Conservation (phyloP, 108 stramenopile species). For the Cyclotella choctawhatcheeana region DNA sequence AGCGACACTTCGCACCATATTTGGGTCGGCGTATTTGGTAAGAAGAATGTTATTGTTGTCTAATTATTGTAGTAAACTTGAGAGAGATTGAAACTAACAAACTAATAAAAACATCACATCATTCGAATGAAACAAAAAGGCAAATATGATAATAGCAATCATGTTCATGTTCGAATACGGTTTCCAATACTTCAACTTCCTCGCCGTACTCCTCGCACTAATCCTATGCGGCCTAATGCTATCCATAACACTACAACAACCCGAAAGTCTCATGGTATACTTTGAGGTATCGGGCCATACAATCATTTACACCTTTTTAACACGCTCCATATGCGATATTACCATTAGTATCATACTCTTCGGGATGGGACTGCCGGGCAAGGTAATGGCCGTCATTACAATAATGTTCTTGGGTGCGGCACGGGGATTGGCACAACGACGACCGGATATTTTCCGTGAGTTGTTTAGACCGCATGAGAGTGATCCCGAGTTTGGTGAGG, state of each 20-base stretch:
- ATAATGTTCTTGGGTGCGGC: slow-evolving; percentile 19
- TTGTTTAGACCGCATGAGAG: slow-evolving; percentile 39
- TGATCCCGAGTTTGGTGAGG: slow-evolving; percentile 36
- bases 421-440: slow-evolving; percentile 33
- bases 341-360: slow-evolving; percentile 17
- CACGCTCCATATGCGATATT: slow-evolving; percentile 29
- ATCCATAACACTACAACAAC: slow-evolving; percentile 39
- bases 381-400: slow-evolving; percentile 37
- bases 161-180: slow-evolving; percentile 19
- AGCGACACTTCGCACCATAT: slow-evolving; percentile 35
- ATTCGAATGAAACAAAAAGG: too few species aligned
- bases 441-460: slow-evolving; percentile 49
- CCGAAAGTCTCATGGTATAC: slow-evolving; percentile 39
- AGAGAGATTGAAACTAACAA: neutral
- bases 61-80: too few species aligned
- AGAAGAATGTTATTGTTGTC: neutral
- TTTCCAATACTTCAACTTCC: slow-evolving; percentile 18
- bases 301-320: slow-evolving; percentile 35
- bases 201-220: slow-evolving; percentile 14
- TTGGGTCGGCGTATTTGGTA: slow-evolving; percentile 38
- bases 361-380: slow-evolving; percentile 14
- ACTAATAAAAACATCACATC: too few species aligned
- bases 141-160: slow-evolving; percentile 22
- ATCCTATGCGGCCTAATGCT: slow-evolving; percentile 11
- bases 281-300: slow-evolving; percentile 39